These are phyloP conservation scores for Cercospora canescens DNA, from an alignment of 2,329 filamentous ascomycete genomes.

Conservation along the genomic window DNA sequence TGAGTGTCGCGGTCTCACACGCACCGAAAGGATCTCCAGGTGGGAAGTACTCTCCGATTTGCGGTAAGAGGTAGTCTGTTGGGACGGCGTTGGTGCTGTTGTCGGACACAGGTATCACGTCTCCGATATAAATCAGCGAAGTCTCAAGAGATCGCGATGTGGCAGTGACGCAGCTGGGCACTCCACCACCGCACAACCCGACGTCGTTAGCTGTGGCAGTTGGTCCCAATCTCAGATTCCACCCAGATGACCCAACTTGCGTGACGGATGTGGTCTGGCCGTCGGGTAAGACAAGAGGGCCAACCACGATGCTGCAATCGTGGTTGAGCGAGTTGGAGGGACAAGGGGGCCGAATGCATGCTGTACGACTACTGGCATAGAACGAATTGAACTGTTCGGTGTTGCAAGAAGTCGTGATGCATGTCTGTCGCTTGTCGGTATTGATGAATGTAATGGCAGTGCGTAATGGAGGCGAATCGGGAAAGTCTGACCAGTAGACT, in stretches of 20 bases:
- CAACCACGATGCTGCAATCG: slow-evolving; percentile 27
- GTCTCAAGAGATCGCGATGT: slow-evolving; percentile 9
- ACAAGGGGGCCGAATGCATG: slow-evolving; percentile 23
- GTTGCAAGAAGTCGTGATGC: slow-evolving; percentile 27
- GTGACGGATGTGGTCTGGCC: slow-evolving; percentile 23
- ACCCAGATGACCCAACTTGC: slow-evolving; percentile 22
- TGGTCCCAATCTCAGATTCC: slow-evolving; percentile 26
- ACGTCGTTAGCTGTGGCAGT: slow-evolving; percentile 20
- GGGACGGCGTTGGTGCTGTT: not conserved
- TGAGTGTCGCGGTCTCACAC: slow-evolving; percentile 20
- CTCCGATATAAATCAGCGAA: slow-evolving; percentile 22
- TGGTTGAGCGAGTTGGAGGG: slow-evolving; percentile 26
- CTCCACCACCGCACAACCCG: slow-evolving; percentile 12
- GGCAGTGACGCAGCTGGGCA: slow-evolving; percentile 12
- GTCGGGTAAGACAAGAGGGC: slow-evolving; percentile 19
- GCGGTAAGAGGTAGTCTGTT: slow-evolving; percentile 20
- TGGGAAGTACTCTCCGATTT: slow-evolving; percentile 25
- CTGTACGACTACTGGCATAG: slow-evolving; percentile 17
- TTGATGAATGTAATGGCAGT: slow-evolving; percentile 24
- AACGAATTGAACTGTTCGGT: slow-evolving; percentile 19
- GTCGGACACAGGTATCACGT: not conserved
- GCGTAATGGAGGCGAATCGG: slow-evolving; percentile 13
- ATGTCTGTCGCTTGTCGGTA: slow-evolving; percentile 16
- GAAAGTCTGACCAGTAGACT: slow-evolving; percentile 19
- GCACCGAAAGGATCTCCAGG: slow-evolving; percentile 20